Conservation (phyloP, 2,329 filamentous ascomycete species). For the Clarireedia homoeocarpa region DNA sequence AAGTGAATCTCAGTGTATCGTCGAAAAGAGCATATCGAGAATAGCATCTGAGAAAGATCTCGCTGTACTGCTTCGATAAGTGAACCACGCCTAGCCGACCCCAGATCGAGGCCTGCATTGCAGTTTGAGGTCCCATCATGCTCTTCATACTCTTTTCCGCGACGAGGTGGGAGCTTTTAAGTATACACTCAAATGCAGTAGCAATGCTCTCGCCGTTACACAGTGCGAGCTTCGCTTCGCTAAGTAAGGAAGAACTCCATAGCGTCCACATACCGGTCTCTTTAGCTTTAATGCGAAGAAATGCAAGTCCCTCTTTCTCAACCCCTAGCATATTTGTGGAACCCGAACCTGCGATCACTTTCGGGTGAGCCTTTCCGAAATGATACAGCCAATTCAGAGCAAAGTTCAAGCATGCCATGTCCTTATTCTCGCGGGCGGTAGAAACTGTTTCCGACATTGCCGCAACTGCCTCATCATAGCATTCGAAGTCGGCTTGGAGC, state of each 20-base stretch:
- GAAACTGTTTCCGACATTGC: slow-evolving; percentile 93
- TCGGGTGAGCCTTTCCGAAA: slow-evolving; percentile 78
- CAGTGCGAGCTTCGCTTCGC: slow-evolving; percentile 75
- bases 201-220: slow-evolving; percentile 59
- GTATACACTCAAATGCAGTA: slow-evolving; percentile 64
- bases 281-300: slow-evolving; percentile 77
- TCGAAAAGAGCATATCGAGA: slow-evolving; percentile 57
- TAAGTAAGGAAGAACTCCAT: slow-evolving; percentile 74
- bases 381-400: slow-evolving; percentile 94
- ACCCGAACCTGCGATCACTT: slow-evolving; percentile 61
- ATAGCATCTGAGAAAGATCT: slow-evolving; percentile 71
- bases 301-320: slow-evolving; percentile 73
- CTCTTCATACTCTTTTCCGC: slow-evolving; percentile 66
- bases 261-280: slow-evolving; percentile 81
- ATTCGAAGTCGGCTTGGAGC: slow-evolving; percentile 91
- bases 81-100: slow-evolving; percentile 59
- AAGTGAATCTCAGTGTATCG: slow-evolving; percentile 68
- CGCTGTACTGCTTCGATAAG: slow-evolving; percentile 53
- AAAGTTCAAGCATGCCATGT: slow-evolving; percentile 89
- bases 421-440: slow-evolving; percentile 88
- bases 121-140: slow-evolving; percentile 66
- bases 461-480: slow-evolving; percentile 79
- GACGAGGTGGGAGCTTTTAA: slow-evolving; percentile 76
- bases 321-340: slow-evolving; percentile 67
- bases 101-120: slow-evolving; percentile 67